Evolutionary conservation across 225 moss, liverwort and hornwort species (phyloP), one percentile per base, ranked within the genome.

Genomic region (Sphagnum tenellum): DNA sequence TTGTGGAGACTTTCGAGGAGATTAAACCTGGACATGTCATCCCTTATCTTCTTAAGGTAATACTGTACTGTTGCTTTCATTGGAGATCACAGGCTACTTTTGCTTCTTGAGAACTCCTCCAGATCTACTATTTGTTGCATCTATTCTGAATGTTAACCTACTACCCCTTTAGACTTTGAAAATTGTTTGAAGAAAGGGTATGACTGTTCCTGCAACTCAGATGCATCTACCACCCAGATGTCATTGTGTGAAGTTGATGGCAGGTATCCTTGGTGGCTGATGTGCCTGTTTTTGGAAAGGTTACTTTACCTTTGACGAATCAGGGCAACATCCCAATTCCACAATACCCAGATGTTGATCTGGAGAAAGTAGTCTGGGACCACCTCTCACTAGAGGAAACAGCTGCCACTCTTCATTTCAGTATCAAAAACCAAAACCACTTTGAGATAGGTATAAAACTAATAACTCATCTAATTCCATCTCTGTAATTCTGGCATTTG

Each of bases 241-340:
- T n/a, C n/a, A n/a, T 29, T 29, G 29, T 29, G 29, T 29, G 29
- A 29, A 29, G 0, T 29, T 29, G 29, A 58, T 3, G 57, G 62
- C 62, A 84, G 84, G 84, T 84, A 29, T 73, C 73, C 55, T 62
- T 86, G 8, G 53, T 86, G 66, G 67, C 79, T 3, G 94, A 94
- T 69, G 81, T 94, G n/a, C 94, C 94, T 47, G 79, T 91, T 49
- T 71, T 94, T 61, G 94, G 94, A 57, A 85, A 86, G 70, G 64
- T 94, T 55, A 78, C 79, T 3, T 74, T 94, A 51, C 91, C 94
- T 12, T 50, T 94, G 77, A 48, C 83, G 48, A 91, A 82, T 64
- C 61, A 71, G 47, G 94, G 94, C 13, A 77, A 91, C 76, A 81
- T 94, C 66, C 94, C 94, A 5, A 82, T 94, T 68, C 94, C 94